A percentile compares a stretch with the other conserved stretches of the same genome.
Evolutionary conservation across 75 land plant genomes (phyloP).

Genomic region (Picea glauca): DNA sequence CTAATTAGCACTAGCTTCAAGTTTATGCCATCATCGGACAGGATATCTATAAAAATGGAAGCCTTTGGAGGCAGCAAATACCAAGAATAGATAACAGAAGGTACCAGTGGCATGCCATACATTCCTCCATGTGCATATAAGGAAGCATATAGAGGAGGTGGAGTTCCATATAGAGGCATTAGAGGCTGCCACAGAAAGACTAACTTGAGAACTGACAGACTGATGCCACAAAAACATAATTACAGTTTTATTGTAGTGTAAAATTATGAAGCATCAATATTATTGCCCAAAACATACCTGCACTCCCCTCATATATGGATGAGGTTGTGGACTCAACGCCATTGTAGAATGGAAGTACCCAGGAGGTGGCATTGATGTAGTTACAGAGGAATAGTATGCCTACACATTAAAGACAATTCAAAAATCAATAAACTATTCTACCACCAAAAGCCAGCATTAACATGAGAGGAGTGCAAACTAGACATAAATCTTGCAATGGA

Average conservation of each 20-base stretch:
- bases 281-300: not conserved
- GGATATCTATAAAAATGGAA: not conserved
- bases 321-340: conserved; percentile 36
- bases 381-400: conserved; percentile 32
- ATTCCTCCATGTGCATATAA: conserved; percentile 48
- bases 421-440: too few relatives aligned
- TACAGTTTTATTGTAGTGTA: not conserved
- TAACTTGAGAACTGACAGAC: not conserved
- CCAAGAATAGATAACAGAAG: not conserved
- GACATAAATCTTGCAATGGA: not conserved
- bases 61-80: not conserved
- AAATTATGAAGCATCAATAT: not conserved
- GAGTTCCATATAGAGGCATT: conserved; percentile 48
- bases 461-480: not conserved
- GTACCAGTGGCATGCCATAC: conserved; percentile 31
- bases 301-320: conserved; percentile 56
- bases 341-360: conserved; percentile 32
- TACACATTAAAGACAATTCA: conserved; percentile 1
- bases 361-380: conserved; percentile 30
- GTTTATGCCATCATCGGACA: not conserved
- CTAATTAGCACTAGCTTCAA: not conserved
- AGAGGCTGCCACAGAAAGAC: conserved; percentile 22
- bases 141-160: conserved; percentile 36
- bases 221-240: not conserved
- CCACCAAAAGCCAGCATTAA: not conserved